Conservation (phyloP, 2,329 filamentous ascomycete species). For the Ceratocystis papillata region DNA sequence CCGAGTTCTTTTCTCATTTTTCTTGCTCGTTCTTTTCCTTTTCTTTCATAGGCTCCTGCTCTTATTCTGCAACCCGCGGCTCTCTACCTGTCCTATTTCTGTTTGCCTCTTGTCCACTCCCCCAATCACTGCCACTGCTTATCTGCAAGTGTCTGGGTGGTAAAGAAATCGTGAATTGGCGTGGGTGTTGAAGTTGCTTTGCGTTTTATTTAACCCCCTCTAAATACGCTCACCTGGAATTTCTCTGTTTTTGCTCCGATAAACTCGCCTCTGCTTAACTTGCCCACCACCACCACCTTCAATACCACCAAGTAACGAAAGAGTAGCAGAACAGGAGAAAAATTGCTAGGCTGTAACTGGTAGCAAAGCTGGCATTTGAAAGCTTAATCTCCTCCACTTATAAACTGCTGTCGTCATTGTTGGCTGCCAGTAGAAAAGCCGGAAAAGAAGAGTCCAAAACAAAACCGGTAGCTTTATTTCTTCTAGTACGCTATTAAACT, state of each 20-base stretch:
- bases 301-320: neutral
- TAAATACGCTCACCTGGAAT: too few species aligned
- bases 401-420: neutral
- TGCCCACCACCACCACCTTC: neutral
- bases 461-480: neutral
- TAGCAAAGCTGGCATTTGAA: neutral
- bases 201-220: neutral
- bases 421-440: neutral
- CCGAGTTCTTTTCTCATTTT: constrained; percentile 6
- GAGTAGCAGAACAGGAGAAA: neutral
- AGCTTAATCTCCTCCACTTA: neutral
- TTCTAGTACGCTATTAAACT: neutral
- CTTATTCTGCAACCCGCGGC: neutral
- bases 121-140: neutral
- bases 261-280: neutral
- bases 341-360: neutral
- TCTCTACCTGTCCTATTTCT: neutral
- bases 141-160: neutral
- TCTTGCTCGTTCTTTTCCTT: neutral
- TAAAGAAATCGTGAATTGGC: neutral
- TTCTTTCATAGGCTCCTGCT: neutral
- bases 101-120: neutral
- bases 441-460: neutral
- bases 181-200: neutral
- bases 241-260: neutral